These are phyloP conservation scores for Actinidia arguta DNA, from an alignment of 179 eudicot species.

Conservation along the genomic window DNA sequence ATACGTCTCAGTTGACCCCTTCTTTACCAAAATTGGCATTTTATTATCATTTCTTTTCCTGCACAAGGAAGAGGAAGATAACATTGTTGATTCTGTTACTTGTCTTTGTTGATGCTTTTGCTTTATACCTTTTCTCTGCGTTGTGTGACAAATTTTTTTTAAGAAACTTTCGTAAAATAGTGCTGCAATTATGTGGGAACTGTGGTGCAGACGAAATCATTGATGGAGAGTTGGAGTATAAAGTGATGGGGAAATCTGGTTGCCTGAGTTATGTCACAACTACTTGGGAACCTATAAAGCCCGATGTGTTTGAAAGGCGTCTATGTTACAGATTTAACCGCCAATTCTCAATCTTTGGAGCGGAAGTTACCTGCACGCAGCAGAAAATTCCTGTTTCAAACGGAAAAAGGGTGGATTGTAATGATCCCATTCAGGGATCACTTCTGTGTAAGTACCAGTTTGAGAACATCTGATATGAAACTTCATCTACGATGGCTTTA, in stretches of 20 bases:
- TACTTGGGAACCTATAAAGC: constrained; percentile 62
- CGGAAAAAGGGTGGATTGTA: constrained; percentile 61
- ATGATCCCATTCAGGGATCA: constrained; percentile 78
- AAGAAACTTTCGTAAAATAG: too few species aligned
- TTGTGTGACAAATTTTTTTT: too few species aligned
- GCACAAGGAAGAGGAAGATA: neutral
- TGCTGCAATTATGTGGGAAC: neutral
- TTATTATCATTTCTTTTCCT: neutral
- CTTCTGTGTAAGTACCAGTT: constrained; percentile 59
- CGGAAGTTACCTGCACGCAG: constrained; percentile 76
- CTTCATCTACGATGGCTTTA: neutral
- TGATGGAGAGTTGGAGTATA: constrained; percentile 66
- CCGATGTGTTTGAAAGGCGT: constrained; percentile 62
- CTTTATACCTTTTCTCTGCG: neutral
- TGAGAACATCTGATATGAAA: neutral
- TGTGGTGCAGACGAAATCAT: constrained; percentile 53
- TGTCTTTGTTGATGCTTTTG: neutral
- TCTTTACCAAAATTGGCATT: neutral
- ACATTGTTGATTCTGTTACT: neutral
- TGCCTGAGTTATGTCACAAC: constrained; percentile 68
- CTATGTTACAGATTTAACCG: constrained; percentile 68
- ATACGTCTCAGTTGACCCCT: neutral
- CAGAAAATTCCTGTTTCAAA: constrained; percentile 51
- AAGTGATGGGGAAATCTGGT: constrained; percentile 73
- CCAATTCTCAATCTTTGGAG: constrained; percentile 75